These are phyloP conservation scores for Oryza glumipatula DNA, from an alignment of 176 grass and related monocot genomes.

Conservation along the genomic window DNA sequence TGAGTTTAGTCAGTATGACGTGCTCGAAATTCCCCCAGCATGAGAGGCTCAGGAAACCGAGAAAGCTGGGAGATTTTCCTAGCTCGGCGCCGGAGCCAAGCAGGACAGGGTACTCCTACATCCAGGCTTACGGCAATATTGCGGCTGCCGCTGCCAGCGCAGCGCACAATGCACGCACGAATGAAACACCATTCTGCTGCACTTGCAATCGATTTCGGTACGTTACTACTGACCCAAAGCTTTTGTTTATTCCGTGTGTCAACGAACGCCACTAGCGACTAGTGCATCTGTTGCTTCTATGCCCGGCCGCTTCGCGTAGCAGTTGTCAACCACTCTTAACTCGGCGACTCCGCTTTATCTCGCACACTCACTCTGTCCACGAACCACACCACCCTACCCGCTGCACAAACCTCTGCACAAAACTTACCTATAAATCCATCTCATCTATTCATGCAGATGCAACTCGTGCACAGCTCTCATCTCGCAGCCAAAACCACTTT, in stretches of 20 bases:
- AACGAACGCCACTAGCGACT: not conserved
- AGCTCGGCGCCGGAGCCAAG: too few relatives aligned
- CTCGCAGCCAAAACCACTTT: not conserved
- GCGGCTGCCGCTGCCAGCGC: not conserved
- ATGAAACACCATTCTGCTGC: not conserved
- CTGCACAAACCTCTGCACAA: not conserved
- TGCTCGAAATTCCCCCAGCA: too few relatives aligned
- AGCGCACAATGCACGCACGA: not conserved
- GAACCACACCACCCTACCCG: conserved; percentile 17
- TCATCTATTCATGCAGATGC: not conserved
- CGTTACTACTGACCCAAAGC: not conserved
- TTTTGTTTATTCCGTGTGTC: not conserved
- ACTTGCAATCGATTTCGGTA: not conserved
- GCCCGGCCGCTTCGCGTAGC: conserved; percentile 15
- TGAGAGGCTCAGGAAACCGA: too few relatives aligned
- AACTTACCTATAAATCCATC: not conserved
- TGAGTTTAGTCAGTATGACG: too few relatives aligned
- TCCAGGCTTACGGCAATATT: too few relatives aligned
- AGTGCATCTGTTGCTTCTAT: not conserved
- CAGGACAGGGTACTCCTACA: too few relatives aligned
- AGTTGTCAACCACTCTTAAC: conserved; percentile 38
- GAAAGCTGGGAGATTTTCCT: too few relatives aligned
- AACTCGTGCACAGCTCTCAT: not conserved
- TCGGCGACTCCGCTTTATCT: not conserved
- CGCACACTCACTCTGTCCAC: not conserved